These are phyloP conservation scores for Aureococcus anophagefferens DNA, from an alignment of 108 stramenopile species.

Conservation along the genomic window DNA sequence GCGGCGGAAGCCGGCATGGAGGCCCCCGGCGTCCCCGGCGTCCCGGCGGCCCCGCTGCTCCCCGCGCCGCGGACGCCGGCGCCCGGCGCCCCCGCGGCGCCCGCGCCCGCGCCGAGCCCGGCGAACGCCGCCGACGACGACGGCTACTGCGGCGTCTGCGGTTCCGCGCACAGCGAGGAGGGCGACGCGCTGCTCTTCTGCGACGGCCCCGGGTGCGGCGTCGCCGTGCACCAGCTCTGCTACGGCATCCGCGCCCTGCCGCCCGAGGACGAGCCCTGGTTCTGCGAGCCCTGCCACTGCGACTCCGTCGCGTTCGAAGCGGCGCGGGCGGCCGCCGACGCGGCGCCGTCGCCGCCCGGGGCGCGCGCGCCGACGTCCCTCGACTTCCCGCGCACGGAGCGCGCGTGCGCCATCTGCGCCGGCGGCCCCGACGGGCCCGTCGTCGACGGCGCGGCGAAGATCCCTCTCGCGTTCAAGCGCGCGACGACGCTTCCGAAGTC, in stretches of 20 bases:
- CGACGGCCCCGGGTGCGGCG: constrained; percentile 18
- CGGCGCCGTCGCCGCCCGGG: too few species aligned
- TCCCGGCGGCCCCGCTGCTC: too few species aligned
- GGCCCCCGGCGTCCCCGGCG: too few species aligned
- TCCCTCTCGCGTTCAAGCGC: not conserved
- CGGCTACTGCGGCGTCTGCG: constrained; percentile 20
- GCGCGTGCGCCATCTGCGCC: too few species aligned
- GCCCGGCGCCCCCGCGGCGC: too few species aligned
- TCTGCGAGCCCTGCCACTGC: constrained; percentile 20
- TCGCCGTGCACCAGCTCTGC: constrained; percentile 22
- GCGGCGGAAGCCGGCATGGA: too few species aligned
- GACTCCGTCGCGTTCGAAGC: too few species aligned
- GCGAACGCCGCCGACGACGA: constrained; percentile 1
- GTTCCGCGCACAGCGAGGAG: constrained; percentile 6
- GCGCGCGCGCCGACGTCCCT: too few species aligned
- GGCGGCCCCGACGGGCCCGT: not conserved
- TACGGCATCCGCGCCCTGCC: constrained; percentile 18
- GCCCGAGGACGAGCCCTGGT: constrained; percentile 8
- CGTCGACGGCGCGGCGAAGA: not conserved
- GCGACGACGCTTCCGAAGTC: not conserved
- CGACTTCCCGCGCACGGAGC: too few species aligned
- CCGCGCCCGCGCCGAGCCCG: too few species aligned
- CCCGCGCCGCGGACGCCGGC: too few species aligned
- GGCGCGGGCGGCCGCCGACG: not conserved
- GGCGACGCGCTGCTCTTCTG: constrained; percentile 25